Conservation (phyloP, 1,284 basidiomycete species). For the Erythrobasidium hasegawianum region DNA sequence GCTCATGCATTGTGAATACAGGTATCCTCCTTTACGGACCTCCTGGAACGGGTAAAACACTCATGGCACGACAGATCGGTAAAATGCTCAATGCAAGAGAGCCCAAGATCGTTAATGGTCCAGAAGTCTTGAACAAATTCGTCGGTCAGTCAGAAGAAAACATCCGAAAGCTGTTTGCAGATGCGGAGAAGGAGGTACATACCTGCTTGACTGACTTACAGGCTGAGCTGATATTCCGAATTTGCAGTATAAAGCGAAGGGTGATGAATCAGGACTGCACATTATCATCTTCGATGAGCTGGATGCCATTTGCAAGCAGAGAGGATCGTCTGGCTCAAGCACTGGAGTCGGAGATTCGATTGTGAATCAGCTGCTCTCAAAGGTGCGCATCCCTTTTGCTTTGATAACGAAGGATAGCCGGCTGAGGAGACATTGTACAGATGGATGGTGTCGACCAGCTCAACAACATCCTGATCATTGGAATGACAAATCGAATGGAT, state of each 20-base stretch:
- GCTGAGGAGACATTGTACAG: constrained; percentile 50
- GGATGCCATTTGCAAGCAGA: constrained; percentile 98
- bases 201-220: not conserved
- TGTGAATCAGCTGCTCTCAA: constrained; percentile 96
- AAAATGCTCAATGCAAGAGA: constrained; percentile 99
- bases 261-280: constrained; percentile 95
- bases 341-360: constrained; percentile 98
- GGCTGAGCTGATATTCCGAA: not conserved
- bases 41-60: constrained; percentile 96
- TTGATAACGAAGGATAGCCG: too few species aligned
- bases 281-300: constrained; percentile 99
- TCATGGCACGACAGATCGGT: constrained; percentile 97
- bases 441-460: constrained; percentile 99
- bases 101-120: constrained; percentile 98
- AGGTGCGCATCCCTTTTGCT: constrained; percentile 56
- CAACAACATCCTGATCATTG: constrained; percentile 99
- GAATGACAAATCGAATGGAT: constrained; percentile 98
- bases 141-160: constrained; percentile 99
- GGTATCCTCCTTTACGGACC: constrained; percentile 87
- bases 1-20: not conserved
- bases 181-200: constrained; percentile 92
- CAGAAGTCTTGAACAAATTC: constrained; percentile 95
- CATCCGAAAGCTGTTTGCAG: constrained; percentile 92
- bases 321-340: constrained; percentile 73
- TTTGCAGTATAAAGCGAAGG: constrained; percentile 86